These are phyloP conservation scores for Copromyces sp. DNA, from an alignment of 495 filamentous ascomycete species.

Conservation along the genomic window DNA sequence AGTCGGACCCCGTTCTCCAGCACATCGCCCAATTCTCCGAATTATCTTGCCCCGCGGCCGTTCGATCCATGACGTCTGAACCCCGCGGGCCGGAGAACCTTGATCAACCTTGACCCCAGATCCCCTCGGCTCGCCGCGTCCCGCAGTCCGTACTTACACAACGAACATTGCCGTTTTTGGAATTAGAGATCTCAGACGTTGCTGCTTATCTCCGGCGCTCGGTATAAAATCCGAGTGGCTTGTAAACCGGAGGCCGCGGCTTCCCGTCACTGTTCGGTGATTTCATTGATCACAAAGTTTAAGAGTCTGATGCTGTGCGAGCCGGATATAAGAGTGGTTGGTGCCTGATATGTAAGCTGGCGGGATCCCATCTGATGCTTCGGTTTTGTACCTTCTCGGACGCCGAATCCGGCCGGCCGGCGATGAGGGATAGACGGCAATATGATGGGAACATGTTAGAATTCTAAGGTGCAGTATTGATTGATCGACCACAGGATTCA, in stretches of 20 bases:
- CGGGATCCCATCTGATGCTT: neutral
- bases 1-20: neutral
- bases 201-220: neutral
- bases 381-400: neutral
- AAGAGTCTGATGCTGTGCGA: neutral
- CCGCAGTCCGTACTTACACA: neutral
- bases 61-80: neutral
- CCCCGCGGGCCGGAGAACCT: neutral
- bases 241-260: neutral
- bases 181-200: neutral
- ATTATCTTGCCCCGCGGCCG: neutral
- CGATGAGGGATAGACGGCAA: neutral
- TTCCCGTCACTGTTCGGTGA: neutral
- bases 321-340: neutral
- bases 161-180: neutral
- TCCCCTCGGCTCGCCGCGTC: neutral
- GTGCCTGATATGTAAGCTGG: neutral
- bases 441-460: neutral
- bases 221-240: neutral
- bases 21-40: neutral
- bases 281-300: neutral
- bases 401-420: neutral
- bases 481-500: neutral
- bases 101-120: neutral
- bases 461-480: neutral